Base-by-base conservation (phyloP, 2,329 filamentous ascomycete genomes). In the Cladosporium oxysporum region DNA sequence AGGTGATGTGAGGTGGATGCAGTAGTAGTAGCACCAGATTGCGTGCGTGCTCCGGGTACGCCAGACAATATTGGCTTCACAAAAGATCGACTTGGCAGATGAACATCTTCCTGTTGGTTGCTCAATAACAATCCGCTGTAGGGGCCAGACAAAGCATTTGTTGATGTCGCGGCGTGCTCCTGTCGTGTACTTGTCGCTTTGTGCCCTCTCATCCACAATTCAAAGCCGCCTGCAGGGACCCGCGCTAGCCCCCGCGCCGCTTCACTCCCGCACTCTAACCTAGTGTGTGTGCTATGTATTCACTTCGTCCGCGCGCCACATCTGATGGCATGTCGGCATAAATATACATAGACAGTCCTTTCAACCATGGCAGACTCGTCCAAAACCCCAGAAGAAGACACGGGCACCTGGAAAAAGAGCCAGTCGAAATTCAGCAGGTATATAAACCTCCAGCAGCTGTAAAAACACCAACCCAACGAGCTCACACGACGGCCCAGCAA, bases 401-500 rank as follows among this genome's bases (percentile, higher is more conserved):
- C 50, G 18, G 57, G 57, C 23, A 61, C 53, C 14, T 66, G 65
- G 65, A 52, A 58, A 11, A 63, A 59, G 31, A 61, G 60, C 31
- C 26, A 58, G 28, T 63, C 59, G 4, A n/a, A 64, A 31, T 66
- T 63, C 47, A 60, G 31, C 47, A 62, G n/a, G 65, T 65, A 29
- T 11, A 23, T 47, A 16, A 2, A 58, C 8, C 3, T n/a, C 5
- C 21, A 10, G 18, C 10, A 11, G 21, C 18, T 26, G 23, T 26
- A 3, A n/a, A 18, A 7, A n/a, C 18, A 1, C 7, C 14, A n/a
- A 18, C 28, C 28, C n/a, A 35, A 58, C 31, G 55, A 55, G 28
- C 52, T 58, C 21, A 26, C 28, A 41, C 31, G 5, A 21, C n/a
- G 2, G 14, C 52, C 67, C 74, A 97, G 94, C 71, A 98, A 98